Conservation (phyloP, 1,139 yeast species). For the Nadsonia starkeyi-henricii region DNA sequence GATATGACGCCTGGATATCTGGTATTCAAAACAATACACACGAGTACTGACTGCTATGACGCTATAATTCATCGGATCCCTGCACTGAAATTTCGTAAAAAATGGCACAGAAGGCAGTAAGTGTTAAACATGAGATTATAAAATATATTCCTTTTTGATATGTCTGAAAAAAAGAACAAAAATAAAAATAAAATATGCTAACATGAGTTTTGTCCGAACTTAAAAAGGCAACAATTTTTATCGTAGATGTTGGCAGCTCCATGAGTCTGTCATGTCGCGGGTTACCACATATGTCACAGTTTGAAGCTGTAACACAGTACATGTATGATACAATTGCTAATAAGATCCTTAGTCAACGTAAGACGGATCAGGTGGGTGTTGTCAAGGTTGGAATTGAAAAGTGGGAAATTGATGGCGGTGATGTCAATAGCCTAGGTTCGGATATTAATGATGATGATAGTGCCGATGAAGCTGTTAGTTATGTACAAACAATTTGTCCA, state of each 20-base stretch:
- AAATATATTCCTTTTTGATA: slow-evolving; percentile 2
- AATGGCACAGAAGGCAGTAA: slow-evolving; percentile 29
- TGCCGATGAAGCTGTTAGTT: slow-evolving; percentile 5
- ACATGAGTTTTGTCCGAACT: too few species aligned
- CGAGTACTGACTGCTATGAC: too few species aligned
- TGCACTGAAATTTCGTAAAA: not conserved
- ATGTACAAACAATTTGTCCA: slow-evolving; percentile 8
- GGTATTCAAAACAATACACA: too few species aligned
- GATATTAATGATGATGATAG: slow-evolving; percentile 12
- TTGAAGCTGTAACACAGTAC: slow-evolving; percentile 30
- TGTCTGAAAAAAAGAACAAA: too few species aligned
- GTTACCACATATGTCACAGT: slow-evolving; percentile 18
- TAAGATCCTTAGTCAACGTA: slow-evolving; percentile 35
- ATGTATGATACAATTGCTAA: slow-evolving; percentile 31
- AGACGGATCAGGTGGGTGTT: slow-evolving; percentile 41
- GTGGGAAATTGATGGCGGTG: too few species aligned
- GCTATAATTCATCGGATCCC: too few species aligned
- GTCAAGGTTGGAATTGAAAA: slow-evolving; percentile 20
- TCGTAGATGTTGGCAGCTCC: slow-evolving; percentile 36
- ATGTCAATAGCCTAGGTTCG: slow-evolving; percentile 23
- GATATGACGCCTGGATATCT: too few species aligned
- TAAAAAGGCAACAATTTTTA: slow-evolving; percentile 33
- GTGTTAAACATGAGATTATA: slow-evolving; percentile 3
- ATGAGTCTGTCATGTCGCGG: slow-evolving; percentile 26
- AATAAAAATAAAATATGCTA: too few species aligned